Evolutionary conservation across 108 stramenopile species (phyloP), one percentile per base, ranked within the genome.

Genomic region (Conticribra guillardii): DNA sequence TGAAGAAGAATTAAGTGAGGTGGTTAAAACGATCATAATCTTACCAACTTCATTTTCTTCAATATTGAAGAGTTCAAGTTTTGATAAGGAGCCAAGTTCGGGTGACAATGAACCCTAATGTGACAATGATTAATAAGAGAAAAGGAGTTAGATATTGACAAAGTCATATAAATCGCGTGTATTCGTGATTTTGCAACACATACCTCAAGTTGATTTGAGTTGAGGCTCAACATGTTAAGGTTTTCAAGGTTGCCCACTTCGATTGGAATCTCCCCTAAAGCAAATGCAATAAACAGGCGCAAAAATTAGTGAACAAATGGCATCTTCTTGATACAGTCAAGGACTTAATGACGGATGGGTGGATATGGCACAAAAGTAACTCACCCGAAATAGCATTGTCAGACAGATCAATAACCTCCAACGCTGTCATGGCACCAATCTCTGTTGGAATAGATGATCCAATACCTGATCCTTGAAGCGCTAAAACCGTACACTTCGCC

Each of bases 371-470:
- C n/a, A n/a, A n/a, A n/a, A n/a, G n/a, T 11, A 82, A 54, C 1
- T 67, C 23, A 50, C 70, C 76, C 0, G 44, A 44, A 5, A 81
- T 60, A 11, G 33, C 27, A 48, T 86, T 86, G 31, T 3, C 29
- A 17, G 80, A 73, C 60, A 82, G 52, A 48, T 79, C 80, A 14
- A 84, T 41, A n/a, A 71, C 60, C 15, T 37, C 27, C 32, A 76
- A 67, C 11, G 60, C 44, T 14, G 61, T 29, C 75, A 76, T 76
- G 18, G n/a, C 34, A 0, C 75, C 64, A 46, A 89, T 72, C 26
- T 78, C 58, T 4, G 72, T 45, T 17, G 90, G 86, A 28, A 91
- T 73, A 22, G 63, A 75, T 11, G 85, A 85, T 18, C 67, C 62
- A 27, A 91, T 64, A 11, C 76, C 69, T 58, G 85, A 76, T 53